Percentiles rank a stretch among this genome's conserved stretches.
These are phyloP conservation scores for Massospora cicadina DNA, from an alignment of 371 early-diverging fungal genomes.

Conservation along the genomic window DNA sequence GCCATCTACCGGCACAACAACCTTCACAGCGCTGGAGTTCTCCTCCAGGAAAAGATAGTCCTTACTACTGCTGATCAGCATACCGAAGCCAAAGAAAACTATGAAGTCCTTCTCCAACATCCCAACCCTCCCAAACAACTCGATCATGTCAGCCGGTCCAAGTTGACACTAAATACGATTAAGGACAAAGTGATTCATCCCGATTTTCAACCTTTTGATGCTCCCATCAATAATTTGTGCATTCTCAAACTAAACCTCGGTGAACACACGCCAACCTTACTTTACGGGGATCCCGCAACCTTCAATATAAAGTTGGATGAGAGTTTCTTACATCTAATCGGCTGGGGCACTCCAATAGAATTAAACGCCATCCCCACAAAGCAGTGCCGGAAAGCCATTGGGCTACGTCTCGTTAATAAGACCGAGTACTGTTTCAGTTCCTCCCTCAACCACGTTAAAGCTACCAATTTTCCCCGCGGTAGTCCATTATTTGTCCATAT, in stretches of 20 bases:
- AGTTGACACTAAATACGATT: background rate
- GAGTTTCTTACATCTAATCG: background rate
- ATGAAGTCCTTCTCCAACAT: background rate
- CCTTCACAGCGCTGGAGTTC: background rate
- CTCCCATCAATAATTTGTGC: background rate
- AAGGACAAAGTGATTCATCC: background rate
- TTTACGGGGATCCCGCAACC: background rate
- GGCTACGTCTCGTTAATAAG: background rate
- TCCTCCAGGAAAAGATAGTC: background rate
- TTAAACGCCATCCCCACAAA: background rate
- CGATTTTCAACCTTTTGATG: background rate
- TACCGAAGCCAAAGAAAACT: background rate
- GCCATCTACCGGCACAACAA: background rate
- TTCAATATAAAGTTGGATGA: background rate
- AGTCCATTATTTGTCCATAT: background rate
- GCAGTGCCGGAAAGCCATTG: background rate
- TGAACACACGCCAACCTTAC: background rate
- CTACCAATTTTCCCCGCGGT: background rate
- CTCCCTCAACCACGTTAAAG: background rate
- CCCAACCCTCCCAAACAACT: background rate
- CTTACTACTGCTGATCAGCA: background rate
- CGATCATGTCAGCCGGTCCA: background rate
- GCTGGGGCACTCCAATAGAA: background rate
- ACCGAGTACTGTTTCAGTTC: background rate
- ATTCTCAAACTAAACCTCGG: background rate